Evolutionary conservation across 75 land plant species (phyloP).

Genomic region (Azolla pinnata): DNA sequence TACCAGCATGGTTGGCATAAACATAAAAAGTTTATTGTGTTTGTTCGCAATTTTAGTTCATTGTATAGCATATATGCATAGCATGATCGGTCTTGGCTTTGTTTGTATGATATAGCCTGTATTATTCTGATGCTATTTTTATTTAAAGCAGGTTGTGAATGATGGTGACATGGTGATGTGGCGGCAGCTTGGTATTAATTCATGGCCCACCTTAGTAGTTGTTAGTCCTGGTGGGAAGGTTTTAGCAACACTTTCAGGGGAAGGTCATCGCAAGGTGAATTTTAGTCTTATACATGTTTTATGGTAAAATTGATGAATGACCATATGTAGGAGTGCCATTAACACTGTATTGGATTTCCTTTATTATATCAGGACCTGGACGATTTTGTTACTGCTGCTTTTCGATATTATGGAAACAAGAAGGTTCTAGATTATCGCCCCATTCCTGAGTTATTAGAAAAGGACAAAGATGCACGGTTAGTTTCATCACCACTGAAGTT

Average conservation of each 20-base stretch:
- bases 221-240: constrained; percentile 80
- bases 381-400: constrained; percentile 79
- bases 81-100: too few species aligned
- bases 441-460: constrained; percentile 62
- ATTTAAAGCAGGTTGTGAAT: constrained; percentile 65
- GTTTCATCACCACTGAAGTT: constrained; percentile 76
- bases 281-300: background rate
- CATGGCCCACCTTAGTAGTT: constrained; percentile 94
- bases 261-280: constrained; percentile 78
- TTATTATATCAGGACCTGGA: constrained; percentile 92
- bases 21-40: too few species aligned
- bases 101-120: too few species aligned
- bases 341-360: too few species aligned
- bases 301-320: background rate
- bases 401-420: constrained; percentile 70
- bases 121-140: background rate
- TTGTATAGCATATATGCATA: too few species aligned
- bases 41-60: too few species aligned
- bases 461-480: constrained; percentile 62
- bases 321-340: too few species aligned
- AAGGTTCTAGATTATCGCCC: constrained; percentile 47
- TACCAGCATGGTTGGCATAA: too few species aligned
- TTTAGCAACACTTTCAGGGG: constrained; percentile 76
- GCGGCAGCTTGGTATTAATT: constrained; percentile 80
- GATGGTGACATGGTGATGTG: constrained; percentile 94